Base-by-base conservation (phyloP, 164 flowering plant genomes). In the Tinospora cordifolia region DNA sequence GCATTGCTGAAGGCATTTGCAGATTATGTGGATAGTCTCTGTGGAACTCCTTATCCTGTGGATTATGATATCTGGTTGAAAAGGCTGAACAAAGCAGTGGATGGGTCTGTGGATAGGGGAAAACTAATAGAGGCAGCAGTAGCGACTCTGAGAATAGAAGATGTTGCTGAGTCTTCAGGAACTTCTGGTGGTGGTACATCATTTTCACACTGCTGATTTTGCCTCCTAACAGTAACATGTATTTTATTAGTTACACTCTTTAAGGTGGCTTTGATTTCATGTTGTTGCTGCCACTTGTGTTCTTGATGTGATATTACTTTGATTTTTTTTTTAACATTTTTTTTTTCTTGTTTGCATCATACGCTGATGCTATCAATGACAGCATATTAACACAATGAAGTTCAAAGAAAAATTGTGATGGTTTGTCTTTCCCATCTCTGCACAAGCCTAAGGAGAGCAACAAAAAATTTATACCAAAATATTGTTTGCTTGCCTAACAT, bases 1-100 rank as follows among this genome's bases (percentile, higher is more conserved):
- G 82, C 98, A 19, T 76, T 93, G 27, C 71, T 93, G 70, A 93
- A 93, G 81, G 98, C 98, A 13, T 91, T 93, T 84, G 93, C 97
- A 47, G 98, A 93, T 81, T 93, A 93, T 70, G 89, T 93, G 24
- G 97, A 91, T 71, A 87, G 94, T 73, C 83, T 93, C 39, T 93
- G 97, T 79, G 97, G 98, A 39, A 93, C 98, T 14, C 96, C 98
- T 1, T 93, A 93, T 75, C 88, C 89, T 0, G 77, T 93, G 70
- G 96, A 91, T 74, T 91, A 91, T 76, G 88, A 87, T 41, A 83
- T 87, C 60, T 93, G 98, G 98, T n/a, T 91, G 59, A 87, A 82
- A 83, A 81, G 98, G 77, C 73, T 89, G 78, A 82, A 79, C 63
- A 83, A 74, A 71, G 82, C 77, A 27, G 83, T 87, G n/a, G 87